Base-by-base conservation (phyloP, 1,284 basidiomycete genomes). In the Amylostereum areolatum region DNA sequence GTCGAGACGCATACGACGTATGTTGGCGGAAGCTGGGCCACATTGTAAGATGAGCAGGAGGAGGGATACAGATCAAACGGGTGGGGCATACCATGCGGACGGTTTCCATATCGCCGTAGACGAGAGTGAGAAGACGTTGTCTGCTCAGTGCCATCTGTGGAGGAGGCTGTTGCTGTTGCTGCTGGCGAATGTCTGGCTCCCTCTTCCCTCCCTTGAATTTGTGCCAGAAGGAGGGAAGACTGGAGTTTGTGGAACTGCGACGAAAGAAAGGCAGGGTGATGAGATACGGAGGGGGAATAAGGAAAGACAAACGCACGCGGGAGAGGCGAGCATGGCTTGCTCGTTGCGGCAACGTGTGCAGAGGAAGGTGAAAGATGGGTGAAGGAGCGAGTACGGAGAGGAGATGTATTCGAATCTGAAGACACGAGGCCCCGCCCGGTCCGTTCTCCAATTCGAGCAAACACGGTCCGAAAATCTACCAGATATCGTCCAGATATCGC, bases 71-170 rank as follows among this genome's bases (percentile, higher is more conserved):
- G 18, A 18, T 18, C 18, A 18, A 18, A 18, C 18, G 51, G 48
- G 43, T 50, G 47, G 25, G 25, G 63, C 73, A 47, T 53, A 88
- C 87, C 72, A 84, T 78, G 55, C 81, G 74, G 53, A 91, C 75
- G 9, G 88, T 90, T 67, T 91, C 89, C 83, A 89, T 87, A 40
- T 90, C 88, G 47, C 72, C 83, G 63, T 82, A 88, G n/a, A 78
- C 82, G 52, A 91, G 78, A 47, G 89, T 91, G 57, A 91, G 74
- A 53, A 89, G 77, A 52, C 85, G 79, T 55, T 84, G 83, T 46
- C 85, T 69, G 29, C 81, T 72, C 55, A 88, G 71, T 2, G 83
- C 76, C 75, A 84, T 81, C 30, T 76, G 77, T 1, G 71, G 65
- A 37, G 57, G 58, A 30, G 53, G 57, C 44, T 77, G 71, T 54